These are phyloP conservation scores for Turnera subulata DNA, from an alignment of 345 rosid species.

Conservation along the genomic window DNA sequence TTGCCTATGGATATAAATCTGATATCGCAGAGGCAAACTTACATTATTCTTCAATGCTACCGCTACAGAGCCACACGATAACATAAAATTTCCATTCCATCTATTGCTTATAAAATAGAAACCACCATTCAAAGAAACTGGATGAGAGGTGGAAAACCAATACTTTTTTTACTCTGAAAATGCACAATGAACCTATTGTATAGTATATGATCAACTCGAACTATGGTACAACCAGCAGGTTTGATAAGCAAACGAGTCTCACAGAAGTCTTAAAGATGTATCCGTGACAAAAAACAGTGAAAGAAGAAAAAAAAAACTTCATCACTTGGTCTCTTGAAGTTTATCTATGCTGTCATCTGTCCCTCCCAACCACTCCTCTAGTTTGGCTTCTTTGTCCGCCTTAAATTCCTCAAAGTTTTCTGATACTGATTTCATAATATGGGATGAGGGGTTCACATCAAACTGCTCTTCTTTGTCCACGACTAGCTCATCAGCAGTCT, in stretches of 20 bases:
- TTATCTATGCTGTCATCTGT: conserved; percentile 18
- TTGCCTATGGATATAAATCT: too few relatives aligned
- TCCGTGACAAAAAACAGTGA: not conserved
- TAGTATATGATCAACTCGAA: not conserved
- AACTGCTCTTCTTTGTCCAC: conserved; percentile 26
- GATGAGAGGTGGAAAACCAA: too few relatives aligned
- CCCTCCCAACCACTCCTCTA: conserved; percentile 75
- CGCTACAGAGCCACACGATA: too few relatives aligned
- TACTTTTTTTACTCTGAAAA: too few relatives aligned
- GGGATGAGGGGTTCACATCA: conserved; percentile 6
- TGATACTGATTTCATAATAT: conserved; percentile 13
- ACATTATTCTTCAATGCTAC: too few relatives aligned
- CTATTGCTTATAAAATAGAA: too few relatives aligned
- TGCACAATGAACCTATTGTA: not conserved
- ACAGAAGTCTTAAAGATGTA: too few relatives aligned
- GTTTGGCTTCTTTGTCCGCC: conserved; percentile 71
- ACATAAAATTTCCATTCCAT: too few relatives aligned
- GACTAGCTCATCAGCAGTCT: conserved; percentile 39
- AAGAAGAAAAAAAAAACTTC: not conserved
- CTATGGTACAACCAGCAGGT: conserved; percentile 7
- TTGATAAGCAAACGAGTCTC: conserved; percentile 2
- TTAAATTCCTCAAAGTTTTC: conserved; percentile 57
- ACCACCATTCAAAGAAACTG: too few relatives aligned
- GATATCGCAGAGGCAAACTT: too few relatives aligned
- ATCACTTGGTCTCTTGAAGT: conserved; percentile 6